Evolutionary conservation across 1,139 yeast species (phyloP), one percentile per base, ranked within the genome.

Genomic region (Diutina mesorugosa): DNA sequence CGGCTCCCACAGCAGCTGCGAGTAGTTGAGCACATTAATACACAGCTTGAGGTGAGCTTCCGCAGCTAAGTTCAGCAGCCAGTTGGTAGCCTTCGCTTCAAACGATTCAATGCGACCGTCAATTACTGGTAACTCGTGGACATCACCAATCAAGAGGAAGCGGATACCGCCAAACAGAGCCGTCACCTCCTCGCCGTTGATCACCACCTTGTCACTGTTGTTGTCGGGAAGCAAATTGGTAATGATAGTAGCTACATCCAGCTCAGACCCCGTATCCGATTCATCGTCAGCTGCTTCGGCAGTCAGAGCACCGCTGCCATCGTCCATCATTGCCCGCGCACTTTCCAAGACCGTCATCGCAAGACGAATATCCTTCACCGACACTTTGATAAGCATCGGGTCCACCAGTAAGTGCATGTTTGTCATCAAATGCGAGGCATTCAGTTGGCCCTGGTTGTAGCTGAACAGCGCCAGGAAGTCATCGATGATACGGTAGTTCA

Each of bases 1-100:
- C 0, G 99, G 98, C 64, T 95, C 99, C 99, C 99, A 95, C 0
- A 95, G 83, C 0, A 98, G 90, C 62, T 90, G 83, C 0, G 97
- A 82, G 66, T 91, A 91, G 67, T 93, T 93, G 74, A 87, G 93
- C 29, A 91, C 83, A 67, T 91, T 93, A 12, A 87, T 79, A 61
- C 75, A 83, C 0, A 90, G 79, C 62, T 84, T 89, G 38, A 91
- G 70, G 38, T 82, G 82, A 0, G 87, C 76, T 60, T 85, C 87
- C 0, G 91, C 89, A 63, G 82, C 84, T 57, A 89, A 70, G 61
- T 90, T 95, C 1, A 95, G 84, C 0, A 97, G 87, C 99, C 99
- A 95, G 65, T 93, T 89, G 57, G 81, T 78, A 0, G 91, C 95
- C 51, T 74, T 74, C 1, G 86, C 70, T 21, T 83, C 81, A 68